Base-by-base conservation (phyloP, 176 grass and related monocot species). In the Eragrostis curvula region DNA sequence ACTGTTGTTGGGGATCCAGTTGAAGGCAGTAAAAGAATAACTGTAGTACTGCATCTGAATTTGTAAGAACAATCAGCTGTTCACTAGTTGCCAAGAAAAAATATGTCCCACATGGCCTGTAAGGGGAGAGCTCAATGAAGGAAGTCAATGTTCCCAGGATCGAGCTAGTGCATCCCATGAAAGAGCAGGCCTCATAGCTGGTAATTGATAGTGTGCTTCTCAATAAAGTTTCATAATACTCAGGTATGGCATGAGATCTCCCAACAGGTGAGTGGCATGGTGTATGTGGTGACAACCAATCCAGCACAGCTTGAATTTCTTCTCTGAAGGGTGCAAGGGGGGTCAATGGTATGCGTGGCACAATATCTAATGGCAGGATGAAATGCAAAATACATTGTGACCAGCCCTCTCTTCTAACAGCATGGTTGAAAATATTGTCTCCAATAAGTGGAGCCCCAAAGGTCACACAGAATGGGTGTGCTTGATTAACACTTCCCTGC, bases 131-230 rank as follows among this genome's bases (percentile, higher is more conserved):
- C 53, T 93, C 91, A 64, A 95, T 79, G 78, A 98, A 98, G 48
- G 88, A 89, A 77, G 88, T 95, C 66, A 98, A 66, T 43, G 87
- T 87, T 71, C 89, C 90, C 41, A 98, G 61, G 48, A 95, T 87
- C 1, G 92, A 91, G 77, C 88, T 98, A 74, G 90, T 93, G 78
- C 96, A 98, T 46, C 96, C 96, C 96, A 98, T 98, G 56, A 93
- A 91, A 40, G 88, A 89, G 79, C 92, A 98, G 55, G 96, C 92
- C 68, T 90, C 88, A 39, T 98, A 88, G 79, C 91, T 95, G 1
- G 92, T 86, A 84, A 98, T 86, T 30, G 96, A 93, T 75, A 95
- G 87, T 2, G 88, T 60, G 74, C 85, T 95, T 64, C 89, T 93
- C 58, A 98, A 74, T 62, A 95, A 81, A 63, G 75, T 84, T 84